Evolutionary conservation across 2,329 filamentous ascomycete genomes (phyloP).

Genomic region (Verticillium longisporum): DNA sequence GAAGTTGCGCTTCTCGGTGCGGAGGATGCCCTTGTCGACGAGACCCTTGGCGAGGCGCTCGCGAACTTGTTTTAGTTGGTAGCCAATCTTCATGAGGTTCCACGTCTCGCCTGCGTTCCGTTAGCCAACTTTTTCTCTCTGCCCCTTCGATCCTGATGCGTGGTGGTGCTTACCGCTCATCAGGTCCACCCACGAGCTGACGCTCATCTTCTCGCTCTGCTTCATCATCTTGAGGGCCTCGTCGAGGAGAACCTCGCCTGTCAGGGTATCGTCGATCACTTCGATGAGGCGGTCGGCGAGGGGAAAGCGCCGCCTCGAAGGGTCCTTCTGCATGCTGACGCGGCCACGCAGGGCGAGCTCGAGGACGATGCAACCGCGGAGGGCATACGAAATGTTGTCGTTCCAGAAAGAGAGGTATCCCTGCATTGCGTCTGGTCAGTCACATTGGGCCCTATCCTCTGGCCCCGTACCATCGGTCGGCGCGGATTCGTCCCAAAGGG

Average conservation of each 20-base stretch:
- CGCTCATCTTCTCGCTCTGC: slow-evolving; percentile 99
- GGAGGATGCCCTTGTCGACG: slow-evolving; percentile 96
- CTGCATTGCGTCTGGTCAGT: slow-evolving; percentile 34
- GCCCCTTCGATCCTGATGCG: too few species aligned
- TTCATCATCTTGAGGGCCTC: slow-evolving; percentile 99
- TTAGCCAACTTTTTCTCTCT: too few species aligned
- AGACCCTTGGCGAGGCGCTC: slow-evolving; percentile 95
- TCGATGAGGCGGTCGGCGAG: slow-evolving; percentile 91
- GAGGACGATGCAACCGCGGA: slow-evolving; percentile 96
- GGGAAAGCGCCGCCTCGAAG: slow-evolving; percentile 83
- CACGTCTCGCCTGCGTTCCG: slow-evolving; percentile 77
- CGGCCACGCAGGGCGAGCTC: slow-evolving; percentile 93
- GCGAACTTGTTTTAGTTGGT: slow-evolving; percentile 98
- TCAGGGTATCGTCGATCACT: slow-evolving; percentile 93
- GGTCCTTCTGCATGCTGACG: slow-evolving; percentile 98
- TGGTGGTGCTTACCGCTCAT: slow-evolving; percentile 68
- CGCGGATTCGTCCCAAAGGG: not conserved
- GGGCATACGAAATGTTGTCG: slow-evolving; percentile 97
- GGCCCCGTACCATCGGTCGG: not conserved
- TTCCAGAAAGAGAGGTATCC: slow-evolving; percentile 99
- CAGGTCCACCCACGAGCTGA: slow-evolving; percentile 96
- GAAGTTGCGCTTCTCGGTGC: slow-evolving; percentile 99
- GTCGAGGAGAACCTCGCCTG: slow-evolving; percentile 92
- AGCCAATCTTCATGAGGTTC: slow-evolving; percentile 99
- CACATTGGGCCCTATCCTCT: too few species aligned